Percentiles rank a stretch among this genome's conserved stretches.
phyloP scores from a whole-genome alignment of 2,329 filamentous ascomycete genomes.

The Ophiostoma sp. region DNA sequence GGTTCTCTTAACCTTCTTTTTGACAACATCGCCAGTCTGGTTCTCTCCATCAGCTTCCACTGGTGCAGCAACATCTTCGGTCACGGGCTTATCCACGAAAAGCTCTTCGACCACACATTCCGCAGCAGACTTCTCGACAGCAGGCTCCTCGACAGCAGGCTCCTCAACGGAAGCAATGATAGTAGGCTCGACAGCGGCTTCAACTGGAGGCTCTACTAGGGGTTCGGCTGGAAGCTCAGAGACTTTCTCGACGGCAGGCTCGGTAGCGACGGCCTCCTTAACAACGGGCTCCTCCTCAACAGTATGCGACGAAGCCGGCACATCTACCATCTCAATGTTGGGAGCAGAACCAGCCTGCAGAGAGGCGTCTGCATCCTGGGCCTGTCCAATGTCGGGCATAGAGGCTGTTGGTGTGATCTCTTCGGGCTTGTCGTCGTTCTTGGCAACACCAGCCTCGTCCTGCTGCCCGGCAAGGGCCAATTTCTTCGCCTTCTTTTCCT shows the following conservation, averaged over 20 bases:
- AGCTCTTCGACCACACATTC: no score
- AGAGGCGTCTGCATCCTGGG: no score
- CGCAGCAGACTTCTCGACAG: neutral
- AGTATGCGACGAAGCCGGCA: neutral
- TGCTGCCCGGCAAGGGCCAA: neutral
- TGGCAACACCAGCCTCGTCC: neutral
- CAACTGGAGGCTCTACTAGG: neutral
- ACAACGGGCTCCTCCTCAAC: neutral
- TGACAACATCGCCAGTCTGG: neutral
- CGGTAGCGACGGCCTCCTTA: neutral
- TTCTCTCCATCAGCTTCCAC: neutral
- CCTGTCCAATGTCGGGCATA: neutral
- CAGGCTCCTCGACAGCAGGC: neutral
- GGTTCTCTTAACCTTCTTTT: conserved; percentile 1
- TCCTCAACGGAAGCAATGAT: neutral
- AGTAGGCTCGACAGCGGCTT: neutral
- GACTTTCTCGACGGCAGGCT: neutral
- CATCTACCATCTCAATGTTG: neutral
- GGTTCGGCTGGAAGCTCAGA: neutral
- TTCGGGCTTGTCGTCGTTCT: neutral
- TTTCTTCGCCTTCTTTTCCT: neutral
- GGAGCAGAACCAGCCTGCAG: no score
- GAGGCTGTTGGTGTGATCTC: neutral
- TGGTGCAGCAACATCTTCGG: neutral
- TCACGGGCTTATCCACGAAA: neutral